These are phyloP conservation scores for Hypoxylon sp. DNA, from an alignment of 2,329 filamentous ascomycete genomes.

Conservation along the genomic window DNA sequence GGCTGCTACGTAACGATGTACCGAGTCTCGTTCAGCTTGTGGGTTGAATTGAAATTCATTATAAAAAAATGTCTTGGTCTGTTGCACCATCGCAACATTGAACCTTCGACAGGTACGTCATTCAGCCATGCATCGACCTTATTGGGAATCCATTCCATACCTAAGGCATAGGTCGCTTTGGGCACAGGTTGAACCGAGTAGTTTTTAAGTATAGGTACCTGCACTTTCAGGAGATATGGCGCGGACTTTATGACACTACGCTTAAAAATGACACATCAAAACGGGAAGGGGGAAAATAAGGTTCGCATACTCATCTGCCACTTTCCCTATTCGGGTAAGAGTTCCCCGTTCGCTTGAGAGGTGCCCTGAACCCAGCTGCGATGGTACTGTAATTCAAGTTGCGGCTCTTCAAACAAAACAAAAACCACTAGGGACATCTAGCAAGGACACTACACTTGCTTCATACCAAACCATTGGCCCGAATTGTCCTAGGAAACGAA, in stretches of 20 bases:
- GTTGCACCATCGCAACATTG: slow-evolving; percentile 1
- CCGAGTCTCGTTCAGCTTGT: background rate
- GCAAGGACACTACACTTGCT: background rate
- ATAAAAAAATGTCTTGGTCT: background rate
- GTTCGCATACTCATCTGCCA: background rate
- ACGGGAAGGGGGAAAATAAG: background rate
- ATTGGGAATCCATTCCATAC: background rate
- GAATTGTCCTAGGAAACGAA: background rate
- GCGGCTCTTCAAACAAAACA: slow-evolving; percentile 16
- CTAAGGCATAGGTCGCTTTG: background rate
- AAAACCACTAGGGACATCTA: slow-evolving; percentile 10
- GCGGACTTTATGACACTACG: background rate
- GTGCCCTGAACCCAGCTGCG: background rate
- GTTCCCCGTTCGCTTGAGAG: background rate
- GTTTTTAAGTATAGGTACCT: background rate
- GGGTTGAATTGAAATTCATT: background rate
- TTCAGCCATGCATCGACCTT: slow-evolving; percentile 5
- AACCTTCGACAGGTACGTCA: slow-evolving; percentile 22
- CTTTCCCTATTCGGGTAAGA: slow-evolving; percentile 20
- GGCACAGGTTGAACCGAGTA: slow-evolving; percentile 4
- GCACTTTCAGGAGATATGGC: background rate
- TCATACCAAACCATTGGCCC: background rate
- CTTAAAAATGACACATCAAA: slow-evolving; percentile 11
- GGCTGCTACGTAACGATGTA: slow-evolving; percentile 30
- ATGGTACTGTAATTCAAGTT: slow-evolving; percentile 9